These are phyloP conservation scores for thale cress (Arabidopsis thaliana) DNA, from an alignment of 345 rosid species.

Conservation along the genomic window DNA sequence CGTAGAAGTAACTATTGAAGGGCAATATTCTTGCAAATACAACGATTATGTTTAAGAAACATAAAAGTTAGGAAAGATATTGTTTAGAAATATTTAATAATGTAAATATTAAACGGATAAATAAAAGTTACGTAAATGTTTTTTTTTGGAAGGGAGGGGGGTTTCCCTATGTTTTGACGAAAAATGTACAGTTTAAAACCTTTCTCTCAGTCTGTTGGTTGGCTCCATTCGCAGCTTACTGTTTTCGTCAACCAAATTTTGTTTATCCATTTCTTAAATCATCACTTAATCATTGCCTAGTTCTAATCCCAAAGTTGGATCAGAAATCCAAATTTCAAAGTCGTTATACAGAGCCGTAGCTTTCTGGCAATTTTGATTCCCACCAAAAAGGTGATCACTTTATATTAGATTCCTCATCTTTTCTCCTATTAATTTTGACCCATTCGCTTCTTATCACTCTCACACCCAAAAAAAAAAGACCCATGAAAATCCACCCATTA, in stretches of 20 bases:
- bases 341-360: slow-evolving; percentile 25
- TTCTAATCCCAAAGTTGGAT: slow-evolving; percentile 2
- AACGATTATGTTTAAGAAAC: too few species aligned
- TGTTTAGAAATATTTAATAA: too few species aligned
- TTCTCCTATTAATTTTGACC: slow-evolving; percentile 10
- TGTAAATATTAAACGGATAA: too few species aligned
- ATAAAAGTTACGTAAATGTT: too few species aligned
- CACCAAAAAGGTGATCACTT: not conserved
- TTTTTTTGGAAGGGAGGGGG: too few species aligned
- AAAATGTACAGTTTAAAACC: too few species aligned
- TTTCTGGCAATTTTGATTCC: slow-evolving; percentile 13
- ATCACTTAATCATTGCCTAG: not conserved
- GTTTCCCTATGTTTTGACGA: too few species aligned
- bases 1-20: too few species aligned
- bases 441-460: slow-evolving; percentile 19
- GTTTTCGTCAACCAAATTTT: slow-evolving; percentile 13
- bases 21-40: too few species aligned
- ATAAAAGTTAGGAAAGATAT: too few species aligned
- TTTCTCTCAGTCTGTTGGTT: not conserved
- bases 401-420: slow-evolving; percentile 2
- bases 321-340: not conserved
- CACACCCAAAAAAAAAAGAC: not conserved
- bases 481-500: slow-evolving; percentile 77
- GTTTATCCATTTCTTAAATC: not conserved
- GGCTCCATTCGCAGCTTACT: not conserved